Percentiles rank a stretch among this genome's conserved stretches.
Evolutionary conservation across 1,139 yeast species (phyloP).

Genomic region (Torulaspora globosa): DNA sequence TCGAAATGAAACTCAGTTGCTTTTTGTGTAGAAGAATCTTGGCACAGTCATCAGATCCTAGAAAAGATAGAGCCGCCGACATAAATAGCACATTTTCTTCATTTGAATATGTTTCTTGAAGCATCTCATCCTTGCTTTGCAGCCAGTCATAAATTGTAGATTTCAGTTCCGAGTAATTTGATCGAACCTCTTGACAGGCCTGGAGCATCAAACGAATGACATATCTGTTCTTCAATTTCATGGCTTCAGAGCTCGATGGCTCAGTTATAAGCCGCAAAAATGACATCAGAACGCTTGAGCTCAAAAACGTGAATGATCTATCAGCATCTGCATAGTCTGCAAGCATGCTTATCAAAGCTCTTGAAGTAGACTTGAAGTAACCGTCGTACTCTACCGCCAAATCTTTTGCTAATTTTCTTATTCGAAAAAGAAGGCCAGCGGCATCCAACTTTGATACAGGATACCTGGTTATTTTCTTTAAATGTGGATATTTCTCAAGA

Average conservation of each 20-base stretch:
- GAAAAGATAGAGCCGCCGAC: slow-evolving; percentile 1
- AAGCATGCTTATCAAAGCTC: slow-evolving; percentile 15
- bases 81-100: slow-evolving; percentile 1
- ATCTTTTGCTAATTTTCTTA: slow-evolving; percentile 36
- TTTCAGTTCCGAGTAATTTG: slow-evolving; percentile 10
- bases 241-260: neutral
- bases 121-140: slow-evolving; percentile 1
- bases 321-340: slow-evolving; percentile 13
- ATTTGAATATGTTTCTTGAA: slow-evolving; percentile 1
- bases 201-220: slow-evolving; percentile 14
- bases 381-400: slow-evolving; percentile 14
- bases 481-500: slow-evolving; percentile 21
- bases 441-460: slow-evolving; percentile 48
- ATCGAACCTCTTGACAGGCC: slow-evolving; percentile 11
- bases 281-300: slow-evolving; percentile 3
- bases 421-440: slow-evolving; percentile 43
- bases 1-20: neutral
- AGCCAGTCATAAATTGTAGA: slow-evolving; percentile 14
- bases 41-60: slow-evolving; percentile 1
- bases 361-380: slow-evolving; percentile 14
- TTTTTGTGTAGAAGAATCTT: slow-evolving; percentile 6
- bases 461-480: slow-evolving; percentile 33
- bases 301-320: slow-evolving; percentile 8
- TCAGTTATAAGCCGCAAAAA: slow-evolving; percentile 7
- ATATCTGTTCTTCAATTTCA: slow-evolving; percentile 7